Conservation (phyloP, 2,329 filamentous ascomycete genomes). For the Aspergillus fumigatiaffinis region DNA sequence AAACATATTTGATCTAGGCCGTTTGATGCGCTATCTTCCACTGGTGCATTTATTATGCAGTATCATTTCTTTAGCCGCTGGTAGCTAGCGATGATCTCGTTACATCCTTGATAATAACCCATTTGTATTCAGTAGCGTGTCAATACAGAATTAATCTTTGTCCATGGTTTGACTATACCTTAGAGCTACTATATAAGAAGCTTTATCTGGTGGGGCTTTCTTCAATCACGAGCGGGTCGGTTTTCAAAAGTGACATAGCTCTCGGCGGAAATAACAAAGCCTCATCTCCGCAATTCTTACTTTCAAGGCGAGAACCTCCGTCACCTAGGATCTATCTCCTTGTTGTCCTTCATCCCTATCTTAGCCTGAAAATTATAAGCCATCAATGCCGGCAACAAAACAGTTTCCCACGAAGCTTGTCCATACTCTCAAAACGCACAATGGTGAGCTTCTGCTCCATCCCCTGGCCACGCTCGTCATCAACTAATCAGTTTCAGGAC, state of each 20-base stretch:
- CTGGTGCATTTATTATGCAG: slow-evolving; percentile 29
- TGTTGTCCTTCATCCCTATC: neutral
- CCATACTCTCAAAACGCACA: slow-evolving; percentile 45
- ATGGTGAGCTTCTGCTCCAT: slow-evolving; percentile 27
- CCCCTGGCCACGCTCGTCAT: neutral
- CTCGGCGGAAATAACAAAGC: slow-evolving; percentile 4
- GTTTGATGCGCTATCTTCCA: slow-evolving; percentile 10
- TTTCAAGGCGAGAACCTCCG: neutral
- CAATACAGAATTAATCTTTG: slow-evolving; percentile 37
- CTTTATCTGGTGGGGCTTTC: neutral
- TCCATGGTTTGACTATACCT: neutral
- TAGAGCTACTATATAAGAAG: neutral
- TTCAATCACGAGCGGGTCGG: neutral
- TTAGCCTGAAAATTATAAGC: neutral
- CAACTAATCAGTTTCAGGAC: slow-evolving; percentile 45
- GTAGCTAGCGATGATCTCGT: slow-evolving; percentile 41
- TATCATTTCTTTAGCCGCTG: slow-evolving; percentile 36
- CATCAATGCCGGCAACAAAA: slow-evolving; percentile 26
- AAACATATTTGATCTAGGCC: slow-evolving; percentile 24
- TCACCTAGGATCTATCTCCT: neutral
- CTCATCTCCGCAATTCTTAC: neutral
- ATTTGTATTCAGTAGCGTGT: slow-evolving; percentile 38
- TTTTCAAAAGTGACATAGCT: neutral
- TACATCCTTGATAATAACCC: slow-evolving; percentile 41
- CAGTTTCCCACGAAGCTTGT: slow-evolving; percentile 37